These are phyloP conservation scores for Hericium coralloides DNA, from an alignment of 768 basidiomycete genomes.

Conservation along the genomic window DNA sequence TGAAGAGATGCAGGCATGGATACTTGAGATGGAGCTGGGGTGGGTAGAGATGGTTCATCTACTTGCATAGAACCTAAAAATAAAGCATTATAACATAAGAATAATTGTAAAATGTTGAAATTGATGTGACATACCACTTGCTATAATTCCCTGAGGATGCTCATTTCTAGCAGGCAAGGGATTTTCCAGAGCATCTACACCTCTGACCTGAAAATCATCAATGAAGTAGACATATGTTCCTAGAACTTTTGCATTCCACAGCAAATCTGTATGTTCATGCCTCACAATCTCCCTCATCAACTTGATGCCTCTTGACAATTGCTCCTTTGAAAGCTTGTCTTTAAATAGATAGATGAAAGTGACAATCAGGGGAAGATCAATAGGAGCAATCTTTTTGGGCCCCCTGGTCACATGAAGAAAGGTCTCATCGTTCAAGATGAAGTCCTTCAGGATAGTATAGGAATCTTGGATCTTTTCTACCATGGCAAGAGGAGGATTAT, in stretches of 20 bases:
- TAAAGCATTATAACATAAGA: no score
- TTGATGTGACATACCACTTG: no score
- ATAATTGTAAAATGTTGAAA: no score
- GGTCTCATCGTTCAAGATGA: not conserved
- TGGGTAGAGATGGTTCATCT: no score
- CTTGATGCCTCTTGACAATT: conserved; percentile 5
- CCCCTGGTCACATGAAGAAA: conserved; percentile 8
- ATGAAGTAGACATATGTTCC: not conserved
- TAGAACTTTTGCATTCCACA: not conserved
- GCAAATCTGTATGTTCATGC: not conserved
- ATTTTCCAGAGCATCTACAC: not conserved
- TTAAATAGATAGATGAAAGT: conserved; percentile 10
- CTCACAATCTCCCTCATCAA: not conserved
- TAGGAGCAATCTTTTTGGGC: conserved; percentile 11
- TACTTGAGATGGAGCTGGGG: no score
- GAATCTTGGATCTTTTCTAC: conserved; percentile 5
- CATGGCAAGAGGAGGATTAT: conserved; percentile 1
- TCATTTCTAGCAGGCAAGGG: not conserved
- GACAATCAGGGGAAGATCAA: conserved; percentile 12
- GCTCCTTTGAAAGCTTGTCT: not conserved
- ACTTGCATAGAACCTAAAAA: no score
- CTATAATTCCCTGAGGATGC: no score
- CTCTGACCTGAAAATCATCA: not conserved
- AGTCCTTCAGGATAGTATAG: conserved; percentile 7
- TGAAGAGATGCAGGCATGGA: no score